Base-by-base conservation (phyloP, 768 basidiomycete genomes). In the Peribolospora baueri region DNA sequence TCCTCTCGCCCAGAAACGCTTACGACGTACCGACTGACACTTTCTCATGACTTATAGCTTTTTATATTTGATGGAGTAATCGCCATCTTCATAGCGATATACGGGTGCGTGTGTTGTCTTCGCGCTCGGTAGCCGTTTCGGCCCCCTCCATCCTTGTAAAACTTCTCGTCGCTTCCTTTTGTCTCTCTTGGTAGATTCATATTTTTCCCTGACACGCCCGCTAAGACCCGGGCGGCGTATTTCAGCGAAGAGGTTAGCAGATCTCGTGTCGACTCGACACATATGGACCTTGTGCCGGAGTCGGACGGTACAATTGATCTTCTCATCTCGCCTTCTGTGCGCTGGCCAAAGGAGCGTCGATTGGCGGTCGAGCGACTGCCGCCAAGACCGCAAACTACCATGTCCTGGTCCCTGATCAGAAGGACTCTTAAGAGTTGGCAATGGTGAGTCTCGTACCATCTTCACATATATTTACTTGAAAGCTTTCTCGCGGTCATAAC, bases 1-100 rank as follows among this genome's bases (percentile, higher is more conserved):
- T 1, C 25, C 25, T 25, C 25, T 25, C 25, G 25, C 25, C 25
- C 25, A 25, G 25, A 1, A 25, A 25, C n/a, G n/a, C n/a, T n/a
- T 25, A 25, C n/a, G 25, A 25, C 25, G 25, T 25, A 25, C 25
- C 25, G 25, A 25, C 25, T 25, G 25, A 25, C 25, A 25, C 25
- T 25, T 25, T 25, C 25, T 25, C 25, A 25, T 1, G 25, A 1
- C 5, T 7, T 54, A 49, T 59, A 53, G 56, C 56, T 58, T 3
- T 79, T 81, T 64, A 75, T 81, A 56, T 74, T 80, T 47, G 78
- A 80, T 61, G 79, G 78, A 3, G 66, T 79, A n/a, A 80, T 81
- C 51, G 80, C 50, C 40, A 13, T 42, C 50, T 13, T 8, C 3
- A 25, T 25, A 25, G 25, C 25, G 25, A 25, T 25, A 25, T 25